Percentiles rank a stretch among this genome's conserved stretches.
Conservation (phyloP, 306 rosid genomes). For the cucumber (Cucumis sativus) region DNA sequence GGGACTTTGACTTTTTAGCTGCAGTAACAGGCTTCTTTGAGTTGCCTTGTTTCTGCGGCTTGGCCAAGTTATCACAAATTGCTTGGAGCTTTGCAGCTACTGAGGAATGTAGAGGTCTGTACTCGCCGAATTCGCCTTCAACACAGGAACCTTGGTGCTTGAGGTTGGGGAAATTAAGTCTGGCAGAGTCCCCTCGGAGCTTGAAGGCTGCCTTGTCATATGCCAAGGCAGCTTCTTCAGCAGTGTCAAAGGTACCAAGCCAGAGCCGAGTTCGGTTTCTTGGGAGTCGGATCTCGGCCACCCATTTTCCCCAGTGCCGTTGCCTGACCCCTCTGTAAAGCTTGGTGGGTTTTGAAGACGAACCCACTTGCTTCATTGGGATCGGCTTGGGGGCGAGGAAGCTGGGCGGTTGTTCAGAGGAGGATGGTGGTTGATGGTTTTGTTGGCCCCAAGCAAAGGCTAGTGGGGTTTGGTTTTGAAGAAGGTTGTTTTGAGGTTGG, state of each 20-base stretch:
- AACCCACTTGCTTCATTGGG: slow-evolving; percentile 62
- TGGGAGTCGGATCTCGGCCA: slow-evolving; percentile 91
- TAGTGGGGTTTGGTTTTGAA: slow-evolving; percentile 15
- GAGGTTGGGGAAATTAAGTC: slow-evolving; percentile 83
- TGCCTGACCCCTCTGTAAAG: slow-evolving; percentile 94
- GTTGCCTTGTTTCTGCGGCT: slow-evolving; percentile 48
- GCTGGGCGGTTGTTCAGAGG: slow-evolving; percentile 8
- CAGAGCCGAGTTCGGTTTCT: slow-evolving; percentile 90
- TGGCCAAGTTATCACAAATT: slow-evolving; percentile 75
- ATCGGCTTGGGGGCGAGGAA: slow-evolving; percentile 55
- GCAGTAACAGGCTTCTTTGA: slow-evolving; percentile 21
- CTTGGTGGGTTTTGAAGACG: slow-evolving; percentile 58
- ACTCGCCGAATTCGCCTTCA: slow-evolving; percentile 51
- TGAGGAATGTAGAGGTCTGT: slow-evolving; percentile 71
- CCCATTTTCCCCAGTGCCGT: slow-evolving; percentile 99
- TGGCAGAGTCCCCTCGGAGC: slow-evolving; percentile 93
- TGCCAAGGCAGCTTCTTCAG: slow-evolving; percentile 96
- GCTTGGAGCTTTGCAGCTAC: slow-evolving; percentile 95
- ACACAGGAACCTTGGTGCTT: slow-evolving; percentile 50
- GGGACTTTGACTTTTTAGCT: slow-evolving; percentile 4
- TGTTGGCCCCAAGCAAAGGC: not conserved
- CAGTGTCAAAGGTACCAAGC: slow-evolving; percentile 95
- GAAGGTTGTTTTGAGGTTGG: slow-evolving; percentile 49
- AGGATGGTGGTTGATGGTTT: not conserved
- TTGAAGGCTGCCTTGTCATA: slow-evolving; percentile 91